phyloP scores from a whole-genome alignment of 1,284 basidiomycete genomes.

The Malassezia psittaci region DNA sequence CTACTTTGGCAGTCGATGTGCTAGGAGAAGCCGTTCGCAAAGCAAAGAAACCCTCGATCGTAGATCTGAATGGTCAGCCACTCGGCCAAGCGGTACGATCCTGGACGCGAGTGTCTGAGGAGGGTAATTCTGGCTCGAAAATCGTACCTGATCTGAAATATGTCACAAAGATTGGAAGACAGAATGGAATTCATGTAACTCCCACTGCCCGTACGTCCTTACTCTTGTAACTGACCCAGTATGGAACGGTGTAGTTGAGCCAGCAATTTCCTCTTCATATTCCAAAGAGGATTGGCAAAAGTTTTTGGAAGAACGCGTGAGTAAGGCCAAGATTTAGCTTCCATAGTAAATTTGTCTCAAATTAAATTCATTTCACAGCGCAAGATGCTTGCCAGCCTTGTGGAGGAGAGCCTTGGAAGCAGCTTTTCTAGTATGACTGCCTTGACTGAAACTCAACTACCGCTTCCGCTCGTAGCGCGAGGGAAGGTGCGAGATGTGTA shows the following conservation, averaged over 20 bases:
- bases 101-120: slow-evolving; percentile 57
- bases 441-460: slow-evolving; percentile 32
- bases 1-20: slow-evolving; percentile 53
- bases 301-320: slow-evolving; percentile 63
- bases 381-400: background rate
- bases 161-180: slow-evolving; percentile 73
- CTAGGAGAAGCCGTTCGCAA: slow-evolving; percentile 49
- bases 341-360: background rate
- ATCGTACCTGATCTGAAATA: slow-evolving; percentile 79
- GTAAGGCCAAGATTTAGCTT: slow-evolving; percentile 7
- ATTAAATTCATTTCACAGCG: no score
- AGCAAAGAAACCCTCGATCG: slow-evolving; percentile 32
- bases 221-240: slow-evolving; percentile 6
- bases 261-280: slow-evolving; percentile 72
- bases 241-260: slow-evolving; percentile 60
- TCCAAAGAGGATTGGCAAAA: slow-evolving; percentile 71
- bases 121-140: slow-evolving; percentile 63
- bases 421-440: slow-evolving; percentile 9
- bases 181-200: slow-evolving; percentile 84
- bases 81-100: slow-evolving; percentile 53
- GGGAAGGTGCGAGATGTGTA: slow-evolving; percentile 47
- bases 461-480: slow-evolving; percentile 40
- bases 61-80: slow-evolving; percentile 49
- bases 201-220: slow-evolving; percentile 57
- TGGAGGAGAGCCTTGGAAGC: no score